Percentiles rank a stretch among this genome's conserved stretches.
phyloP scores from a whole-genome alignment of 306 rosid genomes.

The Gillenia trifoliata region DNA sequence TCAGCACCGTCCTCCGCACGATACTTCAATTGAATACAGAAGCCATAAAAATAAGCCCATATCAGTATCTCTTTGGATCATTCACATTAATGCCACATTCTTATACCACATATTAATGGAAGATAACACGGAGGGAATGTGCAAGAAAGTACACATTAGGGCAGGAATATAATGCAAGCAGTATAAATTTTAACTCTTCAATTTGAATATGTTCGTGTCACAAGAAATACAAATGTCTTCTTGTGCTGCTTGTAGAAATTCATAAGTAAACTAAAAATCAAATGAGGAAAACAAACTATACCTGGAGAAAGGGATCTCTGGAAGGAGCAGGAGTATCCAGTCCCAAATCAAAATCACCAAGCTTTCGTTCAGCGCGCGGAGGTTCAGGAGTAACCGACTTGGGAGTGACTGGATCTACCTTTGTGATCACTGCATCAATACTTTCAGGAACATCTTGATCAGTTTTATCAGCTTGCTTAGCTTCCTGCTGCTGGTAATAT shows the following conservation, averaged over 20 bases:
- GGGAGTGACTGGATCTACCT: slow-evolving; percentile 76
- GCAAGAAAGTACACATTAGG: background rate
- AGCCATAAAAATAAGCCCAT: background rate
- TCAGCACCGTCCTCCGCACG: slow-evolving; percentile 14
- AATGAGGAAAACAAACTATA: slow-evolving; percentile 5
- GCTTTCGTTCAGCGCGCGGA: slow-evolving; percentile 35
- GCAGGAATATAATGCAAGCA: background rate
- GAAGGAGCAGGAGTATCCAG: slow-evolving; percentile 16
- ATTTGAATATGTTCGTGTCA: background rate
- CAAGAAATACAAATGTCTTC: background rate
- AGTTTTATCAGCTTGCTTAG: slow-evolving; percentile 43
- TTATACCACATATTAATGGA: background rate
- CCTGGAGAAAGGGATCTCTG: slow-evolving; percentile 36
- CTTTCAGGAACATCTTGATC: slow-evolving; percentile 52
- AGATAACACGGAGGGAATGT: background rate
- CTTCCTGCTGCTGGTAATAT: slow-evolving; percentile 63
- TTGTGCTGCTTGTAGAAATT: background rate
- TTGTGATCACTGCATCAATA: slow-evolving; percentile 23
- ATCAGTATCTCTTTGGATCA: slow-evolving; percentile 12
- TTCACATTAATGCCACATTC: background rate
- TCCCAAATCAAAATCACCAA: slow-evolving; percentile 36
- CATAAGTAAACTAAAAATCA: background rate
- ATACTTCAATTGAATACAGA: slow-evolving; percentile 18
- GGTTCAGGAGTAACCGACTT: slow-evolving; percentile 67
- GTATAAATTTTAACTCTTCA: background rate